Conservation (phyloP, 148 eudicot genomes). For the Rhododendron simsii region DNA sequence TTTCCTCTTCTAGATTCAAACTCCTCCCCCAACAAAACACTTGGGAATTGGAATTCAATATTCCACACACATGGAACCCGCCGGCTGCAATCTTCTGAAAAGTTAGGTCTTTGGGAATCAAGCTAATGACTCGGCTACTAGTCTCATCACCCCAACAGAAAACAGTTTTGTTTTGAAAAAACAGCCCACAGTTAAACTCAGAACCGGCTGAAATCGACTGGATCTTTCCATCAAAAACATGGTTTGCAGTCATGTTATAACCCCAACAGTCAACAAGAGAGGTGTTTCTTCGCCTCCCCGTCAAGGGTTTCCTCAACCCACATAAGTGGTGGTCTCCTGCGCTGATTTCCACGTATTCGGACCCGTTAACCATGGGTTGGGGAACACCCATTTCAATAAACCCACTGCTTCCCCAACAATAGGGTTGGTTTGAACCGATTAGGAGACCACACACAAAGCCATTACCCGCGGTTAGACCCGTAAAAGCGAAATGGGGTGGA, state of each 20-base stretch:
- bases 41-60: constrained; percentile 35
- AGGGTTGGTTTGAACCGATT: constrained; percentile 55
- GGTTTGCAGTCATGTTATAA: constrained; percentile 75
- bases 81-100: constrained; percentile 78
- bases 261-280: constrained; percentile 97
- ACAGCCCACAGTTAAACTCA: constrained; percentile 77
- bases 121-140: constrained; percentile 48
- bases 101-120: constrained; percentile 43
- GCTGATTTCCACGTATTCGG: constrained; percentile 71
- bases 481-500: constrained; percentile 44
- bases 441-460: constrained; percentile 88
- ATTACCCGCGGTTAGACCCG: constrained; percentile 71
- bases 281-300: constrained; percentile 43
- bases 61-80: constrained; percentile 91
- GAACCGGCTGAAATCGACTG: constrained; percentile 80
- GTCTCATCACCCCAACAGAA: constrained; percentile 94
- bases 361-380: constrained; percentile 43
- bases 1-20: constrained; percentile 43
- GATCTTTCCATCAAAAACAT: constrained; percentile 60
- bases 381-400: constrained; percentile 71
- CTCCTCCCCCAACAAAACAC: constrained; percentile 81
- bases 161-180: constrained; percentile 59
- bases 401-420: constrained; percentile 81
- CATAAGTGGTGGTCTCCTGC: constrained; percentile 98
- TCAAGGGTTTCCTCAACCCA: constrained; percentile 64